Evolutionary conservation across 1,284 basidiomycete species (phyloP).

Genomic region (Paramarasmius palmivorus): DNA sequence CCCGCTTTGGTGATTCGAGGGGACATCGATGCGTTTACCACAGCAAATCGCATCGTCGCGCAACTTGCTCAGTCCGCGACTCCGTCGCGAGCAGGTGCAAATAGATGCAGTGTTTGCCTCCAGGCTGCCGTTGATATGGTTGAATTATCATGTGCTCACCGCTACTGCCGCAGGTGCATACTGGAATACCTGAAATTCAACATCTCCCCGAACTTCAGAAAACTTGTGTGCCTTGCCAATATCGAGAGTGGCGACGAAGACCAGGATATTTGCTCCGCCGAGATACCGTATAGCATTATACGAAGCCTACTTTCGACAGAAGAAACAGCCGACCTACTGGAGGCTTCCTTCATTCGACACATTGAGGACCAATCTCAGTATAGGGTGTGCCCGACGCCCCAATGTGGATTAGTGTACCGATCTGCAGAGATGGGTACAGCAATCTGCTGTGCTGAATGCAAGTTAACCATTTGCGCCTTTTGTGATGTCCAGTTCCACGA

Average conservation of each 20-base stretch:
- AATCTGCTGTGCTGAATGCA: constrained; percentile 28
- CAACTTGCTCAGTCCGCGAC: neutral
- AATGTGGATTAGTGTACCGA: constrained; percentile 30
- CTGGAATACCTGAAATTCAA: constrained; percentile 38
- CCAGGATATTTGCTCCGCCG: constrained; percentile 5
- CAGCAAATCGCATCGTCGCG: constrained; percentile 12
- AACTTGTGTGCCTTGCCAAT: constrained; percentile 36
- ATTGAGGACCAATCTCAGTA: constrained; percentile 6
- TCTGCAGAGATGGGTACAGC: constrained; percentile 20
- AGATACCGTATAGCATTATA: constrained; percentile 10
- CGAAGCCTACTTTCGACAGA: constrained; percentile 8
- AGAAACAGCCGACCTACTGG: constrained; percentile 8
- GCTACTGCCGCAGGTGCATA: constrained; percentile 52
- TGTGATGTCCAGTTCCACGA: constrained; percentile 32
- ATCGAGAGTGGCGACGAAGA: constrained; percentile 15
- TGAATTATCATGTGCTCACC: constrained; percentile 45
- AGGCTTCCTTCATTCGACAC: constrained; percentile 12
- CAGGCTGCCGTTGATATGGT: constrained; percentile 36
- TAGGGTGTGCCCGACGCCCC: constrained; percentile 22
- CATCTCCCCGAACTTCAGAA: constrained; percentile 24
- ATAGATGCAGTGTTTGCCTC: constrained; percentile 23
- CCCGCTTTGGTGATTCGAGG: constrained; percentile 36
- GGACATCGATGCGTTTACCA: constrained; percentile 24
- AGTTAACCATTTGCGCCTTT: constrained; percentile 25
- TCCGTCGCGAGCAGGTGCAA: neutral